These are phyloP conservation scores for Eragrostis tef DNA, from an alignment of 202 grass and related monocot genomes.

Conservation along the genomic window DNA sequence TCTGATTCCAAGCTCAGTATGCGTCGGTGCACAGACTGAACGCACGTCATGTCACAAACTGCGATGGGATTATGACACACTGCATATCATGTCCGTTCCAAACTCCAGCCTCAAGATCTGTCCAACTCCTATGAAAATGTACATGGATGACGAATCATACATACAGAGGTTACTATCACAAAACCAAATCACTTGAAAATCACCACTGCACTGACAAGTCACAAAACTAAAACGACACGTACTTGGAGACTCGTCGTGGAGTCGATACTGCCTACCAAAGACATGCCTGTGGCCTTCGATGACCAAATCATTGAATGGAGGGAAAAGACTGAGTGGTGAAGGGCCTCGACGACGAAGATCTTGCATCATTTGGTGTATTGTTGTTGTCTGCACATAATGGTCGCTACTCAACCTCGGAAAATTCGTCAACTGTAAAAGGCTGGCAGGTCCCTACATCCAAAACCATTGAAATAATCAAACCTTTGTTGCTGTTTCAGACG, in stretches of 20 bases:
- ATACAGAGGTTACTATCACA: no score
- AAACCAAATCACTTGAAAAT: no score
- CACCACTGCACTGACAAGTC: no score
- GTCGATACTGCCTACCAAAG: slow-evolving; percentile 5
- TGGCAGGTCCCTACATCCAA: slow-evolving; percentile 30
- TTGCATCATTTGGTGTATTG: background rate
- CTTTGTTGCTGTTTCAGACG: no score
- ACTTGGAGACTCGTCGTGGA: slow-evolving; percentile 48
- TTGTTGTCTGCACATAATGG: slow-evolving; percentile 9
- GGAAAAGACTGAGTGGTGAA: slow-evolving; percentile 6
- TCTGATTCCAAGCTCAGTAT: no score
- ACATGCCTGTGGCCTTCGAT: background rate
- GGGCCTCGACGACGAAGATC: slow-evolving; percentile 14
- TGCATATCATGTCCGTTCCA: no score
- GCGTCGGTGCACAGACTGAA: no score
- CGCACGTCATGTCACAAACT: no score
- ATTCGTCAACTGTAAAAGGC: slow-evolving; percentile 20
- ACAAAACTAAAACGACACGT: background rate
- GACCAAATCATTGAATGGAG: slow-evolving; percentile 18
- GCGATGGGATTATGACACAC: no score
- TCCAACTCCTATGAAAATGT: no score
- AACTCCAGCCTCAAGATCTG: no score
- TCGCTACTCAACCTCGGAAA: slow-evolving; percentile 46
- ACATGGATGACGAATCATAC: no score
- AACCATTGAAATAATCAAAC: slow-evolving; percentile 32